Conservation (phyloP, 192 early-diverging fungal species). For the Rhizophagus clarus region DNA sequence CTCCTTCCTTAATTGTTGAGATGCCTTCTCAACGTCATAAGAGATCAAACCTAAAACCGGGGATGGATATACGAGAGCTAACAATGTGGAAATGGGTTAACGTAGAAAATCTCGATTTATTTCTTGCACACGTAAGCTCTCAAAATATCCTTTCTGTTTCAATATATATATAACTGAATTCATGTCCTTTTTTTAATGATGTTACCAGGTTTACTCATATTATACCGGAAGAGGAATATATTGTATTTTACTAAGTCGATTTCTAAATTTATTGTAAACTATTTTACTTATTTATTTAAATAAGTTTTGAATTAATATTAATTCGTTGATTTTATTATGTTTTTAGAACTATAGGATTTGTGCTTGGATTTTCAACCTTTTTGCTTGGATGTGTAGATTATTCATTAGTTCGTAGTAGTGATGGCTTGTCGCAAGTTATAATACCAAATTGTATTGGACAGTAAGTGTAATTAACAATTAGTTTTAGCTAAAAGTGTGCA, state of each 20-base stretch:
- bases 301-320: not conserved
- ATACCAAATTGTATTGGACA: slow-evolving; percentile 70
- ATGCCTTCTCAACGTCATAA: slow-evolving; percentile 39
- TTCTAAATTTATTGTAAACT: slow-evolving; percentile 80
- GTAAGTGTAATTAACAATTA: slow-evolving; percentile 43
- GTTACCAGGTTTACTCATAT: slow-evolving; percentile 75
- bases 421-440: slow-evolving; percentile 76
- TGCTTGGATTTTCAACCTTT: slow-evolving; percentile 87
- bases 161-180: not conserved
- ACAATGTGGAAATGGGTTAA: slow-evolving; percentile 84
- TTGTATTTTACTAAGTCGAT: slow-evolving; percentile 75
- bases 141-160: not conserved
- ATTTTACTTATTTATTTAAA: slow-evolving; percentile 9
- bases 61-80: slow-evolving; percentile 55
- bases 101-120: slow-evolving; percentile 83
- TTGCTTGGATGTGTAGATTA: slow-evolving; percentile 91
- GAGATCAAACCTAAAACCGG: slow-evolving; percentile 41
- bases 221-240: slow-evolving; percentile 87
- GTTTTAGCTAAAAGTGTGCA: not conserved
- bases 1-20: slow-evolving; percentile 67
- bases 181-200: not conserved
- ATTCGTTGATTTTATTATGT: slow-evolving; percentile 2
- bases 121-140: slow-evolving; percentile 54
- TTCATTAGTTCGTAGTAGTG: slow-evolving; percentile 67
- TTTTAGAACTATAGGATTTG: slow-evolving; percentile 81